Percentiles rank a stretch among this genome's conserved stretches.
Evolutionary conservation across 2,329 filamentous ascomycete species (phyloP).

Genomic region (Penicillium sp.): DNA sequence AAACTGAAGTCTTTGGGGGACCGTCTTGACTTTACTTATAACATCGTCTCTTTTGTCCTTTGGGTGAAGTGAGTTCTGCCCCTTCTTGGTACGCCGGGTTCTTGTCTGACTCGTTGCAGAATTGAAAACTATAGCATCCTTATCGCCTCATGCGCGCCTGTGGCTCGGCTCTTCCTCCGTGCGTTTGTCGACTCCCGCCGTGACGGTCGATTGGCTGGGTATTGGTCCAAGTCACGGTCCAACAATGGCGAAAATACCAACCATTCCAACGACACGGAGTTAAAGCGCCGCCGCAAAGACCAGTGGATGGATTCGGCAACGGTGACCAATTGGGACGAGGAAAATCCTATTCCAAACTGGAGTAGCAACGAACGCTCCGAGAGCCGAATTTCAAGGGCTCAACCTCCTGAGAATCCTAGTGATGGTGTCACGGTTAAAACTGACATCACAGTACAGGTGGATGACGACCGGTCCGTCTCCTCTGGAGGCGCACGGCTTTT

Average conservation of each 20-base stretch:
- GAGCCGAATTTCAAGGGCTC: conserved; percentile 10
- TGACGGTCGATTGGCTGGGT: conserved; percentile 18
- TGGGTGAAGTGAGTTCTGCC: conserved; percentile 36
- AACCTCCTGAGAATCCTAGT: conserved; percentile 10
- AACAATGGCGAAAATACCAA: conserved; percentile 11
- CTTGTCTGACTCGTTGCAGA: conserved; percentile 14
- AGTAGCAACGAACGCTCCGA: conserved; percentile 10
- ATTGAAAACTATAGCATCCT: conserved; percentile 41
- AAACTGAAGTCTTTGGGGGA: conserved; percentile 35
- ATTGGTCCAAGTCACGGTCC: conserved; percentile 24
- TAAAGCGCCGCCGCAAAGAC: conserved; percentile 13
- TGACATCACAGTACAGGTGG: conserved; percentile 32
- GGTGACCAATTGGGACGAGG: conserved; percentile 13
- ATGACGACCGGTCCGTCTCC: conserved; percentile 16
- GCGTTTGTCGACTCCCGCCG: conserved; percentile 27
- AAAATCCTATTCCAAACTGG: conserved; percentile 11
- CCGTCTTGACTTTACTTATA: conserved; percentile 35
- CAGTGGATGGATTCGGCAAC: conserved; percentile 21
- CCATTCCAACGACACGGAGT: conserved; percentile 11
- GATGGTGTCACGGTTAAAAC: conserved; percentile 30
- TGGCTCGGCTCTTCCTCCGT: conserved; percentile 34
- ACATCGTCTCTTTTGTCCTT: conserved; percentile 36
- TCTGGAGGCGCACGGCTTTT: conserved; percentile 18
- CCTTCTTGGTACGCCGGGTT: too few species aligned
- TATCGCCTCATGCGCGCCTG: conserved; percentile 34